Base-by-base conservation (phyloP, 139 green algal genomes). In the Desmodesmus armatus region DNA sequence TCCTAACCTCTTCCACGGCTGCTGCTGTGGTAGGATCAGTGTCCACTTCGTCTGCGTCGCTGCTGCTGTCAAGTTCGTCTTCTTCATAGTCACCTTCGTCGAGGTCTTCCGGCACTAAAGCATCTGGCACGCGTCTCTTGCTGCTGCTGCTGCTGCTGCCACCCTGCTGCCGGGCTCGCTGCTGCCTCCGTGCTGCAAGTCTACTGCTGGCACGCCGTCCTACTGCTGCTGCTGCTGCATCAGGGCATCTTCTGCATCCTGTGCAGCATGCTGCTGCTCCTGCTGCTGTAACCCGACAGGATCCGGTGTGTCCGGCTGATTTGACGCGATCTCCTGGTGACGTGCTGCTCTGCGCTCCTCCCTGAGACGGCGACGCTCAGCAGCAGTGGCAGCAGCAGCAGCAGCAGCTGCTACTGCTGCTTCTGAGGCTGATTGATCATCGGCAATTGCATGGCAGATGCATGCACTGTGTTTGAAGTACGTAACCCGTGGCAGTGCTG, bases 301-400 rank as follows among this genome's bases (percentile, higher is more conserved):
- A 29, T 49, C 3, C 17, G 13, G 2, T 3, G 21, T 58, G 49
- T 37, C 51, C 49, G 23, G 21, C 63, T 72, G 21, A 40, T 40
- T 25, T 49, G 55, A n/a, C 23, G 58, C 55, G 35, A 27, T 55
- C 37, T 23, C 29, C 15, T 9, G 76, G 19, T 27, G 40, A 23
- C 76, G 76, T n/a, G 53, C 49, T 51, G 47, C 73, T 69, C 73
- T 80, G 73, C 73, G 73, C 31, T 71, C 13, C 55, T 67, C 51
- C 62, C 76, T 27, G n/a, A n/a, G n/a, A n/a, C n/a, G n/a, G n/a
- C n/a, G n/a, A n/a, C n/a, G n/a, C n/a, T n/a, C n/a, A n/a, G n/a
- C n/a, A n/a, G n/a, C n/a, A n/a, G n/a, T n/a, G n/a, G n/a, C n/a
- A n/a, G n/a, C n/a, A n/a, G n/a, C n/a, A n/a, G n/a, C n/a, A n/a